Percentiles rank a stretch among this genome's conserved stretches.
Conservation (phyloP, 768 basidiomycete species). For the Suillus spraguei region DNA sequence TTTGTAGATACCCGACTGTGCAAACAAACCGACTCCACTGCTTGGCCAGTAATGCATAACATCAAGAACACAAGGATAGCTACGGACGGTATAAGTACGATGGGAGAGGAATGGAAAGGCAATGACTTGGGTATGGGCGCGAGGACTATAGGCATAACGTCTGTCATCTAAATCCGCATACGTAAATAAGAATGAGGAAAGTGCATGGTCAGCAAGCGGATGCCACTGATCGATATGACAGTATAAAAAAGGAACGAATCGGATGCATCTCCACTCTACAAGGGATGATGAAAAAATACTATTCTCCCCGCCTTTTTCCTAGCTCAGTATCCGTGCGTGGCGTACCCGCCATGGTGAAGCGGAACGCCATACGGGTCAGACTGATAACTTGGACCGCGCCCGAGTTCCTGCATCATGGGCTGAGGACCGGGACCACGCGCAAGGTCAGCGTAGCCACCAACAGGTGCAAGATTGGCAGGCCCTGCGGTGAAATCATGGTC, state of each 20-base stretch:
- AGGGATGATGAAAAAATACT: background rate
- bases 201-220: slow-evolving; percentile 35
- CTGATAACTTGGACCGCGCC: slow-evolving; percentile 40
- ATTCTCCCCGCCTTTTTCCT: background rate
- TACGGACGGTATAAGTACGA: background rate
- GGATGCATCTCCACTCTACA: background rate
- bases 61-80: slow-evolving; percentile 10
- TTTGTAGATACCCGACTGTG: background rate
- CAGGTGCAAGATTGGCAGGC: slow-evolving; percentile 55
- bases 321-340: slow-evolving; percentile 21
- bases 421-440: slow-evolving; percentile 73
- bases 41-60: background rate
- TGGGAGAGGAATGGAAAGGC: background rate
- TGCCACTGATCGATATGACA: slow-evolving; percentile 7
- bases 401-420: slow-evolving; percentile 51
- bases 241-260: background rate
- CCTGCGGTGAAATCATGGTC: slow-evolving; percentile 82
- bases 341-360: slow-evolving; percentile 51
- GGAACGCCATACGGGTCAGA: slow-evolving; percentile 62
- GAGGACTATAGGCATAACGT: slow-evolving; percentile 10
- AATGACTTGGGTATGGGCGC: slow-evolving; percentile 1
- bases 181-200: slow-evolving; percentile 15
- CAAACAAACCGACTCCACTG: slow-evolving; percentile 1
- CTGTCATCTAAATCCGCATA: slow-evolving; percentile 7
- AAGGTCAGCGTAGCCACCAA: slow-evolving; percentile 83